Evolutionary conservation across 1,284 basidiomycete genomes (phyloP).

Genomic region (Singerocomus rubriflavus): DNA sequence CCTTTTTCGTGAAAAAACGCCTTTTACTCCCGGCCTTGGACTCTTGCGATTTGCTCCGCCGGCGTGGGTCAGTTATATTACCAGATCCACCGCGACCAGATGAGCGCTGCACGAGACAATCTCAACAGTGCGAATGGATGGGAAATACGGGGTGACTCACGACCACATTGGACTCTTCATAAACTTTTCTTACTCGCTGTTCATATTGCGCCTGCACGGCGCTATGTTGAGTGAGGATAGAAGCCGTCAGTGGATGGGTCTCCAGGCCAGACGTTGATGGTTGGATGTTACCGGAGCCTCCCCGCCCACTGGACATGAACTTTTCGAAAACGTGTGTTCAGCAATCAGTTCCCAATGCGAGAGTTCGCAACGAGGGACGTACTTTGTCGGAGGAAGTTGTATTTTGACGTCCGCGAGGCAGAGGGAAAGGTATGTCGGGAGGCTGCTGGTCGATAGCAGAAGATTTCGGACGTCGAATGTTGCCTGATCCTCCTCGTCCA

Average conservation of each 20-base stretch:
- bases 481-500: constrained; percentile 66
- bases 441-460: constrained; percentile 33
- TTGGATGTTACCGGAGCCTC: constrained; percentile 76
- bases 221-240: constrained; percentile 29
- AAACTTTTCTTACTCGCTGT: constrained; percentile 41
- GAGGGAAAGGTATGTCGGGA: constrained; percentile 40
- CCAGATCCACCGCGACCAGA: constrained; percentile 36
- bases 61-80: constrained; percentile 26
- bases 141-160: constrained; percentile 33
- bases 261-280: constrained; percentile 57
- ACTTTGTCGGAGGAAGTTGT: constrained; percentile 31
- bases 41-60: constrained; percentile 31
- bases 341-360: not conserved
- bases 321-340: constrained; percentile 19
- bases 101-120: constrained; percentile 41
- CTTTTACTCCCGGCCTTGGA: constrained; percentile 17
- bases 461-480: constrained; percentile 48
- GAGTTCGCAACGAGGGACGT: constrained; percentile 4
- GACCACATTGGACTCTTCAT: constrained; percentile 36
- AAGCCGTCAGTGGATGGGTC: constrained; percentile 33
- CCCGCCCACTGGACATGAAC: constrained; percentile 64
- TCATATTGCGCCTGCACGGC: constrained; percentile 35
- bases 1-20: constrained; percentile 53
- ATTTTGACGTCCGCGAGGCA: constrained; percentile 50
- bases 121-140: not conserved